phyloP scores from a whole-genome alignment of 768 basidiomycete genomes.

The Rhodocollybia butyracea region DNA sequence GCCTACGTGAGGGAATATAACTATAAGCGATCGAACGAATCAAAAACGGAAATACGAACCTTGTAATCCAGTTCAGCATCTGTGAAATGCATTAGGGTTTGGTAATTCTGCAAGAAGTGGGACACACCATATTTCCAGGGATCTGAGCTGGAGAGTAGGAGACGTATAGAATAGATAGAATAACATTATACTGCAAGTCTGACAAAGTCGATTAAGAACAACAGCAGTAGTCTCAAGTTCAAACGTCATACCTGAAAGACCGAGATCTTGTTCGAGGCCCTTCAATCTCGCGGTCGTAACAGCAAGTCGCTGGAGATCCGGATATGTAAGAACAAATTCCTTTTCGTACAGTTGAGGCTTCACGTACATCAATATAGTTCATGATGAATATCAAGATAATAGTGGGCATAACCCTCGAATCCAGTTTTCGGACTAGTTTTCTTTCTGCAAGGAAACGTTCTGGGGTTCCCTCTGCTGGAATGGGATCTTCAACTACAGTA shows the following conservation, averaged over 20 bases:
- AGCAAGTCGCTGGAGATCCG: conserved; percentile 36
- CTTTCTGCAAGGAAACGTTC: conserved; percentile 36
- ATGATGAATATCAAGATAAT: conserved; percentile 59
- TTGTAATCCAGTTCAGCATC: conserved; percentile 53
- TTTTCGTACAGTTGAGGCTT: background rate
- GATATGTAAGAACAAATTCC: conserved; percentile 4
- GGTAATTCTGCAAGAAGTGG: too few species aligned
- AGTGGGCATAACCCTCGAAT: conserved; percentile 51
- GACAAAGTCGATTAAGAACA: conserved; percentile 15
- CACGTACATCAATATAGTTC: conserved; percentile 62
- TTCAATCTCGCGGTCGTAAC: conserved; percentile 49
- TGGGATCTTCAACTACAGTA: background rate
- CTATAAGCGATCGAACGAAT: background rate
- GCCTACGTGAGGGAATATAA: conserved; percentile 40
- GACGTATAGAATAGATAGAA: conserved; percentile 52
- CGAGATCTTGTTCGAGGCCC: conserved; percentile 46
- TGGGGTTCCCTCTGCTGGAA: conserved; percentile 6
- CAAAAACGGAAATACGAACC: conserved; percentile 27
- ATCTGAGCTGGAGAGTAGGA: conserved; percentile 64
- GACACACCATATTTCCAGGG: conserved; percentile 60
- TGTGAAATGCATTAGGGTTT: too few species aligned
- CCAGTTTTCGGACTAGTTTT: conserved; percentile 53
- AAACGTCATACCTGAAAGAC: conserved; percentile 34
- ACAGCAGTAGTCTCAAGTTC: background rate
- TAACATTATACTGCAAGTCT: conserved; percentile 52